These are phyloP conservation scores for Saturnispora dispora DNA, from an alignment of 805 yeast genomes.

Conservation along the genomic window DNA sequence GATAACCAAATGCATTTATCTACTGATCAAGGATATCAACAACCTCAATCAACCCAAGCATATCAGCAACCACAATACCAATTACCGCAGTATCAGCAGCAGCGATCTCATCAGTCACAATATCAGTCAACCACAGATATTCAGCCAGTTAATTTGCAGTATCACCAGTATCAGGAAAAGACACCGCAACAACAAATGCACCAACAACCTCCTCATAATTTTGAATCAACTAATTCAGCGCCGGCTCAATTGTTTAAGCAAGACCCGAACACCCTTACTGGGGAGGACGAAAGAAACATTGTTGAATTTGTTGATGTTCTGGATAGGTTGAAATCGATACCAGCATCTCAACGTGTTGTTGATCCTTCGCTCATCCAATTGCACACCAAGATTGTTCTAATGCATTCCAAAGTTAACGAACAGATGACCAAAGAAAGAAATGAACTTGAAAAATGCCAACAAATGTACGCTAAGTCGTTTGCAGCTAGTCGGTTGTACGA, in stretches of 20 bases:
- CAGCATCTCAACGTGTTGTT: conserved; percentile 25
- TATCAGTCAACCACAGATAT: neutral
- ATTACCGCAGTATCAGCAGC: neutral
- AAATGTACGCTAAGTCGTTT: conserved; percentile 69
- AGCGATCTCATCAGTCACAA: neutral
- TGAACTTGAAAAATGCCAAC: conserved; percentile 57
- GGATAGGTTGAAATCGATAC: conserved; percentile 40
- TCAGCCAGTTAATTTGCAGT: neutral
- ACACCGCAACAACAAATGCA: neutral
- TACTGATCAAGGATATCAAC: conserved; percentile 10
- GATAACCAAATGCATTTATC: conserved; percentile 10
- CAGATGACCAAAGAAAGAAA: conserved; percentile 48
- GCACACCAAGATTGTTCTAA: conserved; percentile 47
- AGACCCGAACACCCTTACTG: conserved; percentile 29
- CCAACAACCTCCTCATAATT: neutral
- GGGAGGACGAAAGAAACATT: conserved; percentile 61
- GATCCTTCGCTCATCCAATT: conserved; percentile 48
- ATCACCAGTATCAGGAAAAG: neutral
- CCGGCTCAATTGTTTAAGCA: neutral
- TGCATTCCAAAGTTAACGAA: conserved; percentile 62
- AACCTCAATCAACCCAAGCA: neutral
- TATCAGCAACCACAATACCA: neutral
- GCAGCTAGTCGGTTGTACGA: conserved; percentile 73
- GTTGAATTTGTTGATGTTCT: conserved; percentile 62
- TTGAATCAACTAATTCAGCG: neutral